A percentile compares a stretch with the other conserved stretches of the same genome.
phyloP scores from a whole-genome alignment of 2,329 filamentous ascomycete species.

The Orbilia javanica region DNA sequence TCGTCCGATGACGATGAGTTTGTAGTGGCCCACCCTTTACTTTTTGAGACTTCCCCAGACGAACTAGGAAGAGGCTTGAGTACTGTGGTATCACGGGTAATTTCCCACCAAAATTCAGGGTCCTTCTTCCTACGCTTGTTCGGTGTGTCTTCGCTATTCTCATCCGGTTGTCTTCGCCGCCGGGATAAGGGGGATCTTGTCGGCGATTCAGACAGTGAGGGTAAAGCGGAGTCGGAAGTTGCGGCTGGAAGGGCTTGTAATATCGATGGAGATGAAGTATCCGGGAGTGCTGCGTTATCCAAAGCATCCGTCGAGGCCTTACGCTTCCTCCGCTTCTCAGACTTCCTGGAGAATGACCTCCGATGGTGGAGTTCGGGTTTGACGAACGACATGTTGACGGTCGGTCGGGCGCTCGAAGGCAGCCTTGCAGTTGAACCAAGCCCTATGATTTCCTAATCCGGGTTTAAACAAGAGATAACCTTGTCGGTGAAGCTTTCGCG shows the following conservation, averaged over 20 bases:
- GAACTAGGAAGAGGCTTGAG: slow-evolving; percentile 40
- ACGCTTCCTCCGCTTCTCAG: slow-evolving; percentile 30
- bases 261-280: slow-evolving; percentile 36
- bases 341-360: slow-evolving; percentile 44
- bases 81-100: slow-evolving; percentile 45
- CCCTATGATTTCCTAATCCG: slow-evolving; percentile 52
- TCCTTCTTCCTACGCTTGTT: slow-evolving; percentile 49
- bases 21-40: slow-evolving; percentile 40
- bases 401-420: slow-evolving; percentile 2
- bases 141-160: slow-evolving; percentile 27
- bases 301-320: slow-evolving; percentile 22
- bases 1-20: slow-evolving; percentile 30
- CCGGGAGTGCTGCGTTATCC: slow-evolving; percentile 5
- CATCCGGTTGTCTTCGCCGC: slow-evolving; percentile 34
- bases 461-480: slow-evolving; percentile 28
- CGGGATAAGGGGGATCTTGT: slow-evolving; percentile 20
- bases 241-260: slow-evolving; percentile 15
- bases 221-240: slow-evolving; percentile 37
- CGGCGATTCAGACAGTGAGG: slow-evolving; percentile 32
- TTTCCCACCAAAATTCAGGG: slow-evolving; percentile 46
- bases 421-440: not conserved
- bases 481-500: slow-evolving; percentile 49
- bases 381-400: slow-evolving; percentile 45
- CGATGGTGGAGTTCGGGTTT: slow-evolving; percentile 54
- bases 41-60: slow-evolving; percentile 27